Conservation (phyloP, 2,329 filamentous ascomycete species). For the Amauroascus niger region DNA sequence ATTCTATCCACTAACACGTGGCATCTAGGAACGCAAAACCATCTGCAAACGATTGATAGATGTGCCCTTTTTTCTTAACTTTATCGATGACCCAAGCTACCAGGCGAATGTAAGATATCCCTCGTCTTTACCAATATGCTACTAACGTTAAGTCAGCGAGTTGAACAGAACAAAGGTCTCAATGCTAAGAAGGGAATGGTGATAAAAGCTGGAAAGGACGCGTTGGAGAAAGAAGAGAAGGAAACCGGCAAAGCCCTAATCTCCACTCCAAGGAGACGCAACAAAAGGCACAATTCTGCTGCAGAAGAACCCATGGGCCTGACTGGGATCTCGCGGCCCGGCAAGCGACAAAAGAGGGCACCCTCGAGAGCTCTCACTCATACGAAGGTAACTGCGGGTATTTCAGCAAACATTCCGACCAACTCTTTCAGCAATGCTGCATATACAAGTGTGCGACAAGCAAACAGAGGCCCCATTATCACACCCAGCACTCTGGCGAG, state of each 20-base stretch:
- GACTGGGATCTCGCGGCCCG: background rate
- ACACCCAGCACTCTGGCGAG: background rate
- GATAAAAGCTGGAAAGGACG: conserved; percentile 28
- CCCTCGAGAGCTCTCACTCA: background rate
- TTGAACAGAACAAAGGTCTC: conserved; percentile 27
- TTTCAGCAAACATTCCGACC: background rate
- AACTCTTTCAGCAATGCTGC: background rate
- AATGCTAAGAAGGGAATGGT: conserved; percentile 28
- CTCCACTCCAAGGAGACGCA: background rate
- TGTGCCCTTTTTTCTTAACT: conserved; percentile 24
- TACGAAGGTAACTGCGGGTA: too few relatives aligned
- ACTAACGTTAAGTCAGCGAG: conserved; percentile 18
- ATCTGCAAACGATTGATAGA: conserved; percentile 35
- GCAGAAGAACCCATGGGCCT: background rate
- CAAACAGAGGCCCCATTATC: background rate
- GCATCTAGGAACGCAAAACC: conserved; percentile 26
- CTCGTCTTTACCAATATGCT: background rate
- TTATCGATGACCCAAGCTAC: conserved; percentile 31
- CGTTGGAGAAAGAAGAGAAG: conserved; percentile 15
- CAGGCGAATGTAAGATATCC: conserved; percentile 18
- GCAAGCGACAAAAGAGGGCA: background rate
- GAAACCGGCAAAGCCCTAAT: background rate
- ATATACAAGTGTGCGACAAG: background rate
- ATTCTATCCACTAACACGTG: conserved; percentile 19
- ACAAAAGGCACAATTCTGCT: background rate